Percentiles rank a stretch among this genome's conserved stretches.
phyloP scores from a whole-genome alignment of 305 asterid genomes.

The Fraxinus ornus region DNA sequence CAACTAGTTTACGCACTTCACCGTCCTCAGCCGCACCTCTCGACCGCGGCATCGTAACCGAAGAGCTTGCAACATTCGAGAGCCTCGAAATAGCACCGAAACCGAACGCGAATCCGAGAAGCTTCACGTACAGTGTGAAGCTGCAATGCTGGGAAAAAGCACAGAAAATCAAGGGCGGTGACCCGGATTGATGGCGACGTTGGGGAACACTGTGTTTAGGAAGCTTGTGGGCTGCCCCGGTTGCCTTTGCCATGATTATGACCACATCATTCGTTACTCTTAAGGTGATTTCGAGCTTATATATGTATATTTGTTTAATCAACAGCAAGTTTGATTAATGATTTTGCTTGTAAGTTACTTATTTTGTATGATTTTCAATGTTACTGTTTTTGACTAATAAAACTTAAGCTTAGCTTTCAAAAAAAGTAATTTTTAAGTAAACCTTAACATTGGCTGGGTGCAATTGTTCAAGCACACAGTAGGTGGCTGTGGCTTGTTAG shows the following conservation, averaged over 20 bases:
- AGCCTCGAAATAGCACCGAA: too few species aligned
- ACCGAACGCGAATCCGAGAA: too few species aligned
- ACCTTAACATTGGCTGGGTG: too few species aligned
- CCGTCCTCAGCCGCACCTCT: too few species aligned
- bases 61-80: too few species aligned
- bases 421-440: too few species aligned
- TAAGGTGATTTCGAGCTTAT: conserved; percentile 47
- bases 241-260: conserved; percentile 94
- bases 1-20: too few species aligned
- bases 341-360: not conserved
- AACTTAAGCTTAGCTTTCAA: too few species aligned
- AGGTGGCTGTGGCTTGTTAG: not conserved
- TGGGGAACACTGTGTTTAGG: conserved; percentile 75
- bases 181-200: conserved; percentile 88
- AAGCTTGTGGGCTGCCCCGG: conserved; percentile 97
- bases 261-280: conserved; percentile 91
- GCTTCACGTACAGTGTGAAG: conserved; percentile 12
- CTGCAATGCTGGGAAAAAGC: conserved; percentile 95
- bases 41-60: too few species aligned
- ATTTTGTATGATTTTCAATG: not conserved
- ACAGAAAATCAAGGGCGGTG: conserved; percentile 77
- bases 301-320: not conserved
- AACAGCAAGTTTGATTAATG: not conserved
- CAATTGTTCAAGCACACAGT: not conserved
- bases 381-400: not conserved